Evolutionary conservation across 441 rosid species (phyloP).

Genomic region (Viola pubescens): DNA sequence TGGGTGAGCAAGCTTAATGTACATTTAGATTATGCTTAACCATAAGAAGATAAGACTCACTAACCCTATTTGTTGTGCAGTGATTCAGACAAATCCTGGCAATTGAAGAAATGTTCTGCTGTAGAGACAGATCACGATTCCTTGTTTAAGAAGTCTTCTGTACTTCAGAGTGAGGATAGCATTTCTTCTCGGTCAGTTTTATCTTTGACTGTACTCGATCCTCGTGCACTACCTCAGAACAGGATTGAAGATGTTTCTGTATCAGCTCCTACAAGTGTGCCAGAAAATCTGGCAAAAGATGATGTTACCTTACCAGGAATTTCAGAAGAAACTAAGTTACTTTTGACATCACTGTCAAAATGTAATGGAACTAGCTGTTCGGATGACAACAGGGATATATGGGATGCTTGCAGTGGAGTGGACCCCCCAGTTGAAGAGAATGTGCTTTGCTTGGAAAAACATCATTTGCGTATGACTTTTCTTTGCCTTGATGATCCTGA

Average conservation of each 20-base stretch:
- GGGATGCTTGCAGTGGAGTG: slow-evolving; percentile 49
- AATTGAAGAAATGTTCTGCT: slow-evolving; percentile 32
- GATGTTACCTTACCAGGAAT: slow-evolving; percentile 17
- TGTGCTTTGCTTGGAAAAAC: slow-evolving; percentile 52
- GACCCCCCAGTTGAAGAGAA: slow-evolving; percentile 58
- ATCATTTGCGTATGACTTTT: slow-evolving; percentile 43
- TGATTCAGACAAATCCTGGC: slow-evolving; percentile 24
- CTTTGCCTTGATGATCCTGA: slow-evolving; percentile 44
- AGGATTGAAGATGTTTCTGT: slow-evolving; percentile 21
- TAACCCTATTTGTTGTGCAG: slow-evolving; percentile 33
- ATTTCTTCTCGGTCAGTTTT: slow-evolving; percentile 37
- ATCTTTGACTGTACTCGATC: slow-evolving; percentile 51
- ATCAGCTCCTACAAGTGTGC: slow-evolving; percentile 21
- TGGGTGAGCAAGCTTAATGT: slow-evolving; percentile 39
- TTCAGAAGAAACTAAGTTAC: slow-evolving; percentile 21
- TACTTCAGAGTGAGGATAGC: slow-evolving; percentile 34
- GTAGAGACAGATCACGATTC: slow-evolving; percentile 20
- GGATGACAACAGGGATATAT: slow-evolving; percentile 31
- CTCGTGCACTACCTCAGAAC: slow-evolving; percentile 35
- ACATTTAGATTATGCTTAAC: slow-evolving; percentile 2
- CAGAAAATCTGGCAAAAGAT: slow-evolving; percentile 16
- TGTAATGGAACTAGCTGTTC: slow-evolving; percentile 23
- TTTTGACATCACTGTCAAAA: slow-evolving; percentile 15
- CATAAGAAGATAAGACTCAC: slow-evolving; percentile 11
- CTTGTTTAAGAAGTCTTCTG: slow-evolving; percentile 16